Base-by-base conservation (phyloP, 495 filamentous ascomycete genomes). In the Cenococcum geophilum region DNA sequence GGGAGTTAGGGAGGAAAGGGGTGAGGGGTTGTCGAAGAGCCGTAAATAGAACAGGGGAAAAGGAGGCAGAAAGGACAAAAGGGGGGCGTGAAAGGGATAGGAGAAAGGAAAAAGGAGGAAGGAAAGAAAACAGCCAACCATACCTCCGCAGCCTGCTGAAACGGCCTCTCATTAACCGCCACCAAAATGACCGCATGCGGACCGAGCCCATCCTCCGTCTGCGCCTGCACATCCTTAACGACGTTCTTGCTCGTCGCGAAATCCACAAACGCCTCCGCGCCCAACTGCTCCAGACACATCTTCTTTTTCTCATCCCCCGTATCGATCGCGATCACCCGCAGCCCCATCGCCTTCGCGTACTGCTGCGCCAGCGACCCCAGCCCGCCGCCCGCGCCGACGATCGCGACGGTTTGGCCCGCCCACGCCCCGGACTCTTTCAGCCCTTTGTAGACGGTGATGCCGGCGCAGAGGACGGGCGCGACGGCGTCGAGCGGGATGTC, bases 361-460 rank as follows among this genome's bases (percentile, higher is more conserved):
- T 95, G 89, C 65, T 87, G 76, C 21, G 91, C 91, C 61, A 96
- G 78, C 62, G 82, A 85, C 20, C 91, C 91, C 25, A 96, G 78
- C 18, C 91, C 91, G 70, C 91, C 91, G 23, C 91, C 91, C 14
- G 91, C 91, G 61, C 91, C 91, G 54, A 93, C 89, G 63, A 96
- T 87, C 63, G 88, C 90, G 11, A 96, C 84, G 21, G 79, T 86
- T 73, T 95, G 82, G 35, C 91, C 91, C 0, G 90, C 83, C 1
- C 81, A 75, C 0, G 78, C 85, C 11, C 83, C 83, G 1, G 88
- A 89, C 72, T 93, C 89, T 76, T 95, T 95, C 53, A 96, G 72
- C 14, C 89, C 91, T 76, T 95, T 95, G 79, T 95, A 96, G 64
- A 93, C 91, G 21, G 91, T 96, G 71, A 96, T 85, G 72, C 91